Evolutionary conservation across 148 eudicot genomes (phyloP), one percentile per base, ranked within the genome.

Genomic region (Drosera capensis): DNA sequence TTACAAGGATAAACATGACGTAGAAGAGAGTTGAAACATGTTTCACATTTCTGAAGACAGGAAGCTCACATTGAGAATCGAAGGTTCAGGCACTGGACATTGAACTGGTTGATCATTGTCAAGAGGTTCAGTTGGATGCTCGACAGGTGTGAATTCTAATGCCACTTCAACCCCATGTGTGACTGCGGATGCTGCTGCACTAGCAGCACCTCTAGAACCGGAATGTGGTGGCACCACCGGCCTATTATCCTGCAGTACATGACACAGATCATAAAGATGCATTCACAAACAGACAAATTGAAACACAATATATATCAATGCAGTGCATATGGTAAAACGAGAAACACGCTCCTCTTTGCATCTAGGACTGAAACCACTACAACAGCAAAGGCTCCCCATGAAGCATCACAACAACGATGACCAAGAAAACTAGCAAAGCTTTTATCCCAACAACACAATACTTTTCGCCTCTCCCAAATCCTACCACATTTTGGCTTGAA

Each of bases 81-180:
- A 84, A 51, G 93, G 97, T 59, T 90, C 97, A 0, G 93, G 97
- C 29, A 68, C 43, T 23, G 97, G 95, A 59, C 97, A 90, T 30
- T 63, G 79, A 43, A 80, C 74, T 1, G 97, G 95, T 23, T 42
- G 68, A 75, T 90, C 97, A 50, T 52, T 68, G 59, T 84, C 76
- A 16, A 73, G 59, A 46, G 97, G 95, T 63, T 80, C 95, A 2
- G 53, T 54, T 0, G 97, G 97, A 58, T 76, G 82, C 24, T 90
- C 95, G 43, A 84, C 74, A 0, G 95, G 97, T 51, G 73, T 90
- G 52, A 90, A 84, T 63, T 84, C 95, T 20, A 72, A 57, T 1
- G 80, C 72, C 1, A 66, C 56, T 68, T 77, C 79, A 46, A 84
- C 51, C 5, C 88, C 95, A 49, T 80, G 82, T 38, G 65, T 54